phyloP scores from a whole-genome alignment of 768 basidiomycete genomes.

The Basidioascus undulatus region DNA sequence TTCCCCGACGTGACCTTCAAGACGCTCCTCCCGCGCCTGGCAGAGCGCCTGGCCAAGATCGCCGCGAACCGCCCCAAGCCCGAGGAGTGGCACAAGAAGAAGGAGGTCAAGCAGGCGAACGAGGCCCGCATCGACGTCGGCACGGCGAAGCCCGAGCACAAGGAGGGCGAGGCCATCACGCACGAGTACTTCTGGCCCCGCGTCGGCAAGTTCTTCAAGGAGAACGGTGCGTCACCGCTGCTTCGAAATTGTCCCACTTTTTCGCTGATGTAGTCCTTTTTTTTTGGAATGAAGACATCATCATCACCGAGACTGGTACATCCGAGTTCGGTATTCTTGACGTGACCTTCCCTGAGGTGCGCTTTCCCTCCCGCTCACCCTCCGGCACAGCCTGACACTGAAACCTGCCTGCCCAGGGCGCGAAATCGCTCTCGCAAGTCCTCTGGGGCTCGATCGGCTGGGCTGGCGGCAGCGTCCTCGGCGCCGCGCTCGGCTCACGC shows the following conservation, averaged over 20 bases:
- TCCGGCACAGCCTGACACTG: too few species aligned
- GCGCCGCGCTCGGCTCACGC: slow-evolving; percentile 33
- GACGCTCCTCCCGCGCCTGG: slow-evolving; percentile 44
- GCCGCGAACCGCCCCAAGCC: slow-evolving; percentile 4
- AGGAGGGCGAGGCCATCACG: slow-evolving; percentile 27
- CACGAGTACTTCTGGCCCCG: slow-evolving; percentile 73
- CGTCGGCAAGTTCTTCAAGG: slow-evolving; percentile 41
- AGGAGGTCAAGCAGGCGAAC: slow-evolving; percentile 1
- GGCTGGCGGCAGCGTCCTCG: slow-evolving; percentile 50
- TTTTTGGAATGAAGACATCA: slow-evolving; percentile 23
- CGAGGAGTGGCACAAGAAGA: too few species aligned
- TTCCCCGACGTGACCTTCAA: too few species aligned
- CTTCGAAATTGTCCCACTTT: too few species aligned
- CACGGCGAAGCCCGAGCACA: neutral
- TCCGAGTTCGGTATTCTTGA: slow-evolving; percentile 67
- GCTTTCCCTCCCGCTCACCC: too few species aligned
- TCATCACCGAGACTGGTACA: slow-evolving; percentile 76
- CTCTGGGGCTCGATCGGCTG: slow-evolving; percentile 86
- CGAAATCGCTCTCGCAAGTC: too few species aligned
- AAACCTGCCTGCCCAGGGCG: too few species aligned
- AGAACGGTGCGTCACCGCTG: too few species aligned
- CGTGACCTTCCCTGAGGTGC: slow-evolving; percentile 38
- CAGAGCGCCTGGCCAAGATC: slow-evolving; percentile 17
- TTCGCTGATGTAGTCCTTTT: slow-evolving; percentile 11
- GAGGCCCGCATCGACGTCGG: slow-evolving; percentile 1